Conservation (phyloP, 257 asterid genomes). For the Scutellaria barbata region DNA sequence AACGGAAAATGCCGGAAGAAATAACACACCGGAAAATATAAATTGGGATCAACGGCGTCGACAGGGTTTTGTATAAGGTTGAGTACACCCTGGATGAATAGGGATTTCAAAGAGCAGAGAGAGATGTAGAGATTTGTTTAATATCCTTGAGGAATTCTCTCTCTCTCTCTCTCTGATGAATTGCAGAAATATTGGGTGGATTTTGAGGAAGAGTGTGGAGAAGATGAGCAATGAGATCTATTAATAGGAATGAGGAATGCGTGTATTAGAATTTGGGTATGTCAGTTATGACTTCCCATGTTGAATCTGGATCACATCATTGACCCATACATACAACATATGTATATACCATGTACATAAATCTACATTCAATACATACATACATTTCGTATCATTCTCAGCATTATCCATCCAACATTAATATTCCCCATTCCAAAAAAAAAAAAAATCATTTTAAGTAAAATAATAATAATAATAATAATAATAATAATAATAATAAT, state of each 20-base stretch:
- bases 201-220: constrained; percentile 14
- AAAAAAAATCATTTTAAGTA: no score
- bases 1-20: not conserved
- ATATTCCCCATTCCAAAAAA: no score
- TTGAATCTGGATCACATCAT: constrained; percentile 37
- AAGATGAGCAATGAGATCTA: not conserved
- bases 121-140: constrained; percentile 22
- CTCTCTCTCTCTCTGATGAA: constrained; percentile 23
- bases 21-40: constrained; percentile 24
- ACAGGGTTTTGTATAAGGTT: constrained; percentile 8
- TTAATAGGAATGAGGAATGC: constrained; percentile 32
- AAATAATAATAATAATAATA: no score
- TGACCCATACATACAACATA: not conserved
- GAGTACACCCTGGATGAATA: constrained; percentile 9
- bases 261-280: constrained; percentile 24
- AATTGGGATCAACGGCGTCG: constrained; percentile 23
- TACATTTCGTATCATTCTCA: not conserved
- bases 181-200: constrained; percentile 26
- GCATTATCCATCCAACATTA: no score
- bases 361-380: not conserved
- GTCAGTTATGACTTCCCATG: constrained; percentile 6
- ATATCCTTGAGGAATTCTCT: constrained; percentile 13
- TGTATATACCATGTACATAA: not conserved
- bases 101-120: constrained; percentile 37
- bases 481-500: no score